These are phyloP conservation scores for Xylaria sp. DNA, from an alignment of 2,329 filamentous ascomycete species.

Conservation along the genomic window DNA sequence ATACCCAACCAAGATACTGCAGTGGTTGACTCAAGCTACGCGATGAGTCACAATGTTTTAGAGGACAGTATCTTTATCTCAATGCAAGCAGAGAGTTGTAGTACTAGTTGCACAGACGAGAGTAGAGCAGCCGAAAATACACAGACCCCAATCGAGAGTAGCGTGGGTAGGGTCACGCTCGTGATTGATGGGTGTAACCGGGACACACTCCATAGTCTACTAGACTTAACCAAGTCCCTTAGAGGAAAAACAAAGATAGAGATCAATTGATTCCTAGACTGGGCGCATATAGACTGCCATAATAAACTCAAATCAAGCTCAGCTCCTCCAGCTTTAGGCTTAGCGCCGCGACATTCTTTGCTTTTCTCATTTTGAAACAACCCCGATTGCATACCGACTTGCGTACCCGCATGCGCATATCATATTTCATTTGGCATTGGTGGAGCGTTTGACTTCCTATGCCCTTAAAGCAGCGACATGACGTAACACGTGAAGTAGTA, in stretches of 20 bases:
- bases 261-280: conserved; percentile 14
- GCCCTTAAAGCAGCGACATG: no score
- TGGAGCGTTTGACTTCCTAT: no score
- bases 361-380: no score
- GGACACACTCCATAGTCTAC: conserved; percentile 31
- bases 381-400: no score
- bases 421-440: no score
- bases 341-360: no score
- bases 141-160: conserved; percentile 3
- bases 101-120: conserved; percentile 9
- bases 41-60: neutral
- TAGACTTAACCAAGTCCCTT: conserved; percentile 22
- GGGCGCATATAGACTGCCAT: neutral
- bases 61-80: neutral
- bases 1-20: neutral
- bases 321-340: neutral
- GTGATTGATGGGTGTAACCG: conserved; percentile 33
- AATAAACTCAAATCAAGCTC: no score
- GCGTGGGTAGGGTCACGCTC: conserved; percentile 43
- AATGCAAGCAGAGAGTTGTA: neutral
- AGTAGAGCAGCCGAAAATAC: neutral
- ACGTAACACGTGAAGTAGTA: no score
- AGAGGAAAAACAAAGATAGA: conserved; percentile 33
- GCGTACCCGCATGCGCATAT: no score
- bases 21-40: neutral